Conservation (phyloP, 371 early-diverging fungal species). For the Thermomucor indicae-seudaticae region DNA sequence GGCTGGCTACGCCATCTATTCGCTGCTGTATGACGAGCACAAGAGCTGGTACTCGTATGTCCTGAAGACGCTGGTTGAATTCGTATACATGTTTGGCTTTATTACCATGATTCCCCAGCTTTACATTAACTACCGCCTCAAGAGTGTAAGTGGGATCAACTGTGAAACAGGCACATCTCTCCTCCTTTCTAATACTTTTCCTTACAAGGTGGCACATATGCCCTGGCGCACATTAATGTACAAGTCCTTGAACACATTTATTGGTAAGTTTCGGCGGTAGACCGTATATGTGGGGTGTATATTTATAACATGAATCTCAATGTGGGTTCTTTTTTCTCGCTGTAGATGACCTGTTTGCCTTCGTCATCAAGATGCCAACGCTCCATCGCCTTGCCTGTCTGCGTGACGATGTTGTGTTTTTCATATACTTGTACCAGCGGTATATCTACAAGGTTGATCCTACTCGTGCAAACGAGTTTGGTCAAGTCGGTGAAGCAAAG, state of each 20-base stretch:
- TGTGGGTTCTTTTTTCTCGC: neutral
- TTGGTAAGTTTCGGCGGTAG: conserved; percentile 38
- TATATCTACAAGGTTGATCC: conserved; percentile 86
- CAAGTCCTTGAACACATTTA: conserved; percentile 91
- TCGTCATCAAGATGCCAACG: conserved; percentile 93
- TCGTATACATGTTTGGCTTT: conserved; percentile 84
- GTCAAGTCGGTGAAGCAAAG: conserved; percentile 65
- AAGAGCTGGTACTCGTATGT: conserved; percentile 93
- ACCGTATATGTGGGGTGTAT: neutral
- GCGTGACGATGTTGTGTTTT: conserved; percentile 85
- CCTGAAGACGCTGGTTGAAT: conserved; percentile 84
- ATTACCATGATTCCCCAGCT: conserved; percentile 92
- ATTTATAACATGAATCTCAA: neutral
- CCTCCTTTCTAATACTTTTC: neutral
- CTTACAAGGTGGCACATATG: conserved; percentile 79
- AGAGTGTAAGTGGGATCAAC: conserved; percentile 56
- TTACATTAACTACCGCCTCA: conserved; percentile 91
- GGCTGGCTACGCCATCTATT: conserved; percentile 80
- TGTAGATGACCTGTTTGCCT: conserved; percentile 92
- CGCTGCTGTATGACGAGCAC: conserved; percentile 79
- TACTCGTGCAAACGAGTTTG: conserved; percentile 88
- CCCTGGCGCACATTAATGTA: conserved; percentile 93
- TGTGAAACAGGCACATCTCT: no score
- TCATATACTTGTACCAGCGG: conserved; percentile 85
- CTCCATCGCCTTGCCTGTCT: conserved; percentile 92